Evolutionary conservation across 139 green algal species (phyloP).

Genomic region (Coelastrella sp.): DNA sequence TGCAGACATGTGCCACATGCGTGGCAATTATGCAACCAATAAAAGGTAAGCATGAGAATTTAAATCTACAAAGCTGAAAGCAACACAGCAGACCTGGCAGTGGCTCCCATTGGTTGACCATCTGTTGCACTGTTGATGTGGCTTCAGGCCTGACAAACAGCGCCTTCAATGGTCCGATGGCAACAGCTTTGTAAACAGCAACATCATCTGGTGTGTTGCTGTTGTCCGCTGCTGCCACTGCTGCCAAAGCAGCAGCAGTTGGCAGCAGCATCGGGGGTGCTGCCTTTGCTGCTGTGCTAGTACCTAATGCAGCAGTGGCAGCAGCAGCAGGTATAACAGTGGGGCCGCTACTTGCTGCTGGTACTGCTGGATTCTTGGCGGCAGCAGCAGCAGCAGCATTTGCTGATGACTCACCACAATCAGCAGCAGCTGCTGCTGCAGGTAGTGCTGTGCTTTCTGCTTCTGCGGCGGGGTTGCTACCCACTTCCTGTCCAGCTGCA

Average conservation of each 20-base stretch:
- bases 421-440: too few relatives aligned
- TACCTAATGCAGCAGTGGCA: neutral
- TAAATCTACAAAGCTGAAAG: neutral
- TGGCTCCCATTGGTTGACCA: neutral
- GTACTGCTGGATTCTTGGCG: neutral
- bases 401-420: neutral
- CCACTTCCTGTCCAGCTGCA: neutral
- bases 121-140: neutral
- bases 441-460: too few relatives aligned
- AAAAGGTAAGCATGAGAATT: neutral
- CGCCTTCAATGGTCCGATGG: neutral
- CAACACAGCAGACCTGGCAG: neutral
- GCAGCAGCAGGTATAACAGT: neutral
- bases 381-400: neutral
- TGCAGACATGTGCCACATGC: too few relatives aligned
- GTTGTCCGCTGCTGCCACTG: neutral
- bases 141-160: neutral
- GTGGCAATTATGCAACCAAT: neutral
- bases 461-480: neutral
- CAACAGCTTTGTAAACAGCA: neutral
- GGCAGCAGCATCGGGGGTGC: slow-evolving; percentile 6
- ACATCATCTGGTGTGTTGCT: neutral
- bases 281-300: neutral
- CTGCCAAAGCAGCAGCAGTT: neutral
- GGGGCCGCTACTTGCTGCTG: neutral